phyloP scores from a whole-genome alignment of 495 filamentous ascomycete genomes.

The Neurospora intermedia region DNA sequence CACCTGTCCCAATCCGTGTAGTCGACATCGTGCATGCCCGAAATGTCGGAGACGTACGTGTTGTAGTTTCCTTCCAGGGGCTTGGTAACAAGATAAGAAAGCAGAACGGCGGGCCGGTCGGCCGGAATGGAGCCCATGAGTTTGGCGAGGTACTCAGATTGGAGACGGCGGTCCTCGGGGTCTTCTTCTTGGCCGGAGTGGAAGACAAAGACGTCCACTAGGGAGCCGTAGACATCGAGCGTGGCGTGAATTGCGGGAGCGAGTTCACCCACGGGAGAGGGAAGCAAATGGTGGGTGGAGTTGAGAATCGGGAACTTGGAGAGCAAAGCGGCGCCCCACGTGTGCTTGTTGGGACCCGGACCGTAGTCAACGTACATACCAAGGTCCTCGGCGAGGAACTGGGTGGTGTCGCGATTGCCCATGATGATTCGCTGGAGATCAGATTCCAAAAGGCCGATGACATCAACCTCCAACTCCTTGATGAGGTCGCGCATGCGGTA shows the following conservation, averaged over 20 bases:
- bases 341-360: constrained; percentile 97
- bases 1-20: constrained; percentile 90
- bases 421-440: constrained; percentile 98
- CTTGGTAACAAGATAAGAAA: constrained; percentile 88
- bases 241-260: constrained; percentile 95
- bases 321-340: constrained; percentile 87
- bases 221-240: constrained; percentile 80
- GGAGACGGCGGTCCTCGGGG: constrained; percentile 80
- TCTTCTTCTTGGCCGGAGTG: constrained; percentile 99
- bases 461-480: constrained; percentile 86
- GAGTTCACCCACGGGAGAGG: constrained; percentile 86
- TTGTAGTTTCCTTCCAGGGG: constrained; percentile 94
- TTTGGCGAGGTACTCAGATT: constrained; percentile 76
- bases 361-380: constrained; percentile 99
- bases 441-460: constrained; percentile 85
- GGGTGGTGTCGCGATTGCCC: constrained; percentile 95
- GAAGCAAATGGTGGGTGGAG: constrained; percentile 90
- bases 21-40: constrained; percentile 94
- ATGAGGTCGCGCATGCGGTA: constrained; percentile 87
- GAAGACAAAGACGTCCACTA: constrained; percentile 93
- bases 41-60: constrained; percentile 77
- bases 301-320: constrained; percentile 98
- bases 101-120: constrained; percentile 63
- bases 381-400: constrained; percentile 88
- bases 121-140: constrained; percentile 68